Evolutionary conservation across 176 grass and related monocot genomes (phyloP).

Genomic region (Musa schizocarpa): DNA sequence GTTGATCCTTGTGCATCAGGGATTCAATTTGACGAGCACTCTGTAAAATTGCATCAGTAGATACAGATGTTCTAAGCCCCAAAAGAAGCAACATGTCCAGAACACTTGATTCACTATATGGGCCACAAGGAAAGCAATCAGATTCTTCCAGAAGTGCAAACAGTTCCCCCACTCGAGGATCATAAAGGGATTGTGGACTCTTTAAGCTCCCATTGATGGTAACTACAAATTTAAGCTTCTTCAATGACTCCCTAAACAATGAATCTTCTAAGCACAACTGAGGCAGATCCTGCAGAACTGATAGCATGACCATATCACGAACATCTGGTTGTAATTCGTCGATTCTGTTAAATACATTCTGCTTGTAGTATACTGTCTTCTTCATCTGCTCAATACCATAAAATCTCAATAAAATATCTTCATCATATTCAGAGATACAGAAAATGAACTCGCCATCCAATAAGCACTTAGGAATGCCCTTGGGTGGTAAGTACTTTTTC

Average conservation of each 20-base stretch:
- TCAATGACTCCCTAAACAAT: conserved; percentile 70
- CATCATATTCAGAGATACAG: conserved; percentile 50
- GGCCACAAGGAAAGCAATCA: conserved; percentile 66
- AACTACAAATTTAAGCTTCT: conserved; percentile 65
- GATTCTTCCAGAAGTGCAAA: conserved; percentile 88
- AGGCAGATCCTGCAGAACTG: conserved; percentile 84
- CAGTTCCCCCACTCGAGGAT: conserved; percentile 89
- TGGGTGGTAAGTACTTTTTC: conserved; percentile 68
- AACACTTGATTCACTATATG: conserved; percentile 67
- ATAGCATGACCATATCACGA: conserved; percentile 69
- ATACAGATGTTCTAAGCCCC: conserved; percentile 73
- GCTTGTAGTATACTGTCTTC: conserved; percentile 71
- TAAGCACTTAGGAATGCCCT: conserved; percentile 62
- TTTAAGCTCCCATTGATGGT: conserved; percentile 58
- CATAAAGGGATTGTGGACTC: conserved; percentile 87
- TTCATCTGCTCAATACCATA: conserved; percentile 65
- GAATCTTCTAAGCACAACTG: conserved; percentile 76
- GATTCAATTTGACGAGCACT: conserved; percentile 85
- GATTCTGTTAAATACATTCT: conserved; percentile 58
- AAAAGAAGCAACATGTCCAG: conserved; percentile 84
- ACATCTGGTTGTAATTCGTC: conserved; percentile 48
- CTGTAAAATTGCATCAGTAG: conserved; percentile 63
- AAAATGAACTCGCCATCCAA: conserved; percentile 63
- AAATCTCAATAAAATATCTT: conserved; percentile 83
- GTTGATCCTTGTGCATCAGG: conserved; percentile 74